Base-by-base conservation (phyloP, 805 yeast genomes). In the Candida krabiensis region DNA sequence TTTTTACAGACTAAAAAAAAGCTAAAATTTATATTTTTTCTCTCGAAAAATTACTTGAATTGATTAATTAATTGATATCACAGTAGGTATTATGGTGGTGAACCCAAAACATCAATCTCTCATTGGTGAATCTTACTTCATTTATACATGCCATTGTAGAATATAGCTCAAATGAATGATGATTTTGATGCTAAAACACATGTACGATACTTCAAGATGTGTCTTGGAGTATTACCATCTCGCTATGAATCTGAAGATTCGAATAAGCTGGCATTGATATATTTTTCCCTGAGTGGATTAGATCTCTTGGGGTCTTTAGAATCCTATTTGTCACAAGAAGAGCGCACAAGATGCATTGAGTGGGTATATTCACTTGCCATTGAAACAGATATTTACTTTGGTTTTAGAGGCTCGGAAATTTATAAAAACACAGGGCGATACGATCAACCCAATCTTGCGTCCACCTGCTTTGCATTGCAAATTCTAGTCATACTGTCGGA, bases 391-490 rank as follows among this genome's bases (percentile, higher is more conserved):
- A 64, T 57, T 6, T 44, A 38, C 27, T 47, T 35, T 23, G 80
- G 86, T 0, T 85, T 85, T 56, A 59, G 87, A 37, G 77, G 87
- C 2, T 78, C 84, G 6, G 49, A 64, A 18, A 66, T 73, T 2
- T 81, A 80, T 50, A n/a, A 33, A 21, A 33, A 29, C 22, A 30
- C 46, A 15, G 48, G 47, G 3, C 35, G 33, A 8, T 80, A 77
- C 50, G 89, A 82, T 52, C 64, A 79, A 1, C 77, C 90, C 1
- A 83, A 79, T 46, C 59, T 87, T 5, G 76, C 91, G 0, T 78
- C 89, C 5, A 89, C 96, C 0, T 79, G 80, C 47, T 85, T 89
- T 63, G 90, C 87, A 2, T 59, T 89, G 23, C 72, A 77, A 24
- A 66, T 73, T 9, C 64, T 85, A 26, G 55, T 78, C 1, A 63